Percentiles rank a stretch among this genome's conserved stretches.
These are phyloP conservation scores for Spathaspora sp. DNA, from an alignment of 1,139 yeast genomes.

Conservation along the genomic window DNA sequence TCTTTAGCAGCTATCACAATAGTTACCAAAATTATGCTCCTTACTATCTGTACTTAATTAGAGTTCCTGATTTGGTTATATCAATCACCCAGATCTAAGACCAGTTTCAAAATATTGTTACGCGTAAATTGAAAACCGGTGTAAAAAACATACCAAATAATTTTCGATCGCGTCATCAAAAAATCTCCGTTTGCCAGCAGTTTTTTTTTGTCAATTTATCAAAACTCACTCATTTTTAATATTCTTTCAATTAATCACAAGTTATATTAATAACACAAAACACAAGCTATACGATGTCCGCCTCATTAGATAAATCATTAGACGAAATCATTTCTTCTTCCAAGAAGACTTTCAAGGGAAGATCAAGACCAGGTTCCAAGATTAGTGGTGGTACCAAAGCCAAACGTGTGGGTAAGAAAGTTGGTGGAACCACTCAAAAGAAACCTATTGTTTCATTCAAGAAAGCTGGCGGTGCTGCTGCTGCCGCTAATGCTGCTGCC, in stretches of 20 bases:
- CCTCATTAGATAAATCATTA: constrained; percentile 81
- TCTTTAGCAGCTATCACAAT: too few relatives aligned
- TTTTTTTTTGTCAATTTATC: neutral
- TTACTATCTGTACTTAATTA: too few relatives aligned
- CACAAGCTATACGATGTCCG: constrained; percentile 32
- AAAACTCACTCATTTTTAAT: neutral
- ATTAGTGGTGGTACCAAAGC: constrained; percentile 21
- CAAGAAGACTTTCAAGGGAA: constrained; percentile 31
- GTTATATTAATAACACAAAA: constrained; percentile 2
- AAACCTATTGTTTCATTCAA: constrained; percentile 38
- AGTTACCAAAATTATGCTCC: too few relatives aligned
- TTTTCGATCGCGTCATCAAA: neutral
- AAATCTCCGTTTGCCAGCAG: neutral
- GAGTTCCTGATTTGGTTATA: too few relatives aligned
- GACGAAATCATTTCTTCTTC: constrained; percentile 86
- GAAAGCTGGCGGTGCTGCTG: constrained; percentile 32
- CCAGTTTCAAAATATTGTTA: too few relatives aligned
- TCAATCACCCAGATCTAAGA: neutral
- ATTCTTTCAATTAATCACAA: neutral
- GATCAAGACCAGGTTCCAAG: constrained; percentile 28
- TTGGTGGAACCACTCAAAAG: constrained; percentile 26
- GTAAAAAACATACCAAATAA: neutral
- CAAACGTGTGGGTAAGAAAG: constrained; percentile 32
- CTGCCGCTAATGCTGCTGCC: constrained; percentile 26
- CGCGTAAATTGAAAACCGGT: neutral